Evolutionary conservation across 2,329 filamentous ascomycete species (phyloP).

Genomic region (Lecanoromycetidae sp.): DNA sequence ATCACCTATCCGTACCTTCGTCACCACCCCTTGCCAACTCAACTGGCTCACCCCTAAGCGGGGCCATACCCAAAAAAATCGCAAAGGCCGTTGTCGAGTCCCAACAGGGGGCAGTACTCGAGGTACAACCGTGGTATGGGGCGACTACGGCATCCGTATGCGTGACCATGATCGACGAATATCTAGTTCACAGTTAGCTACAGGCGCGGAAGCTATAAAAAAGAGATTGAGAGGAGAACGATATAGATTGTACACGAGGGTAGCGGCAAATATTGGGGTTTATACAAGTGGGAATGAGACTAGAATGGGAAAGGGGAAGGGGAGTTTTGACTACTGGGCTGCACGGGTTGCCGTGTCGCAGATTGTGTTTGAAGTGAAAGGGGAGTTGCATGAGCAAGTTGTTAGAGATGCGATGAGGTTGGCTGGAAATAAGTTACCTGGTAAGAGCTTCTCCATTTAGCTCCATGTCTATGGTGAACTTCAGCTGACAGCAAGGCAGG

Average conservation of each 20-base stretch:
- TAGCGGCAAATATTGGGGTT: slow-evolving; percentile 86
- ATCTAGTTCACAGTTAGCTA: slow-evolving; percentile 72
- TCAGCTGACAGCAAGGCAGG: slow-evolving; percentile 22
- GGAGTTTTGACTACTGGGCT: slow-evolving; percentile 94
- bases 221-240: slow-evolving; percentile 77
- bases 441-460: slow-evolving; percentile 37
- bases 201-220: slow-evolving; percentile 89
- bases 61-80: slow-evolving; percentile 74
- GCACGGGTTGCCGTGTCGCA: slow-evolving; percentile 80
- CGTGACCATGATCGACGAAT: slow-evolving; percentile 85
- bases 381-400: slow-evolving; percentile 86
- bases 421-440: slow-evolving; percentile 88
- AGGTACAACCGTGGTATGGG: slow-evolving; percentile 92
- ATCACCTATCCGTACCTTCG: too few species aligned
- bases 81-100: slow-evolving; percentile 76
- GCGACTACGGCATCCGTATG: slow-evolving; percentile 90
- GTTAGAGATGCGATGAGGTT: slow-evolving; percentile 86
- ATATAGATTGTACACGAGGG: slow-evolving; percentile 82
- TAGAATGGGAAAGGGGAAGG: slow-evolving; percentile 99
- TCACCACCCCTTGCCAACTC: slow-evolving; percentile 45
- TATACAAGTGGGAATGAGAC: slow-evolving; percentile 93
- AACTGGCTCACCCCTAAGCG: slow-evolving; percentile 75
- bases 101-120: slow-evolving; percentile 81
- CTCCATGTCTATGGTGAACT: not conserved
- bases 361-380: slow-evolving; percentile 84